Evolutionary conservation across 75 land plant species (phyloP), one percentile per base, ranked within the genome.

Genomic region (Picea sitchensis): DNA sequence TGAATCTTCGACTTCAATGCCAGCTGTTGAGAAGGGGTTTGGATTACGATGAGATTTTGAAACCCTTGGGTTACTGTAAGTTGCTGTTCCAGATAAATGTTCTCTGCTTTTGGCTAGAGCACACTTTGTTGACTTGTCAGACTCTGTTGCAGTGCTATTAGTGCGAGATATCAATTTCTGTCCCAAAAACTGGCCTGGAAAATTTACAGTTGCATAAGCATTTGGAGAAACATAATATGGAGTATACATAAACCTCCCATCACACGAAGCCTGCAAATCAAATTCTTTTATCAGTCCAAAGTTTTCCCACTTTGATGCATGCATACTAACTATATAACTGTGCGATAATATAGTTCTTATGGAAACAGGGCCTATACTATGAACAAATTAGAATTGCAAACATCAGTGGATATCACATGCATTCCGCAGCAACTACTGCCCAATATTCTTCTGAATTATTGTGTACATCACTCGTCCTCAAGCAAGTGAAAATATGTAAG

Each of bases 141-240:
- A 67, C 44, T 67, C 71, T 14, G 71, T 67, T 67, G 71, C 71
- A 68, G 72, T 38, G 14, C 72, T 38, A 38, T 68, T 68, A 32
- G 14, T 68, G 72, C 47, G 17, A 68, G 72, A 68, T 41, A 36
- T 68, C 72, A 68, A 31, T 36, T 36, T 68, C 72, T 68, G 72
- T 68, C 72, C 72, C 72, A 68, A 36, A 68, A 68, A 38, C 72
- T 68, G 72, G 17, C 72, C 72, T 68, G 72, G 72, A 68, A 34
- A 68, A 36, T 18, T 68, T 36, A 68, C 72, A 15, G 8, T 17
- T 5, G 47, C 17, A 17, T 68, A 68, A 34, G 17, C 72, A 38
- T 68, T 38, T 1, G 72, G 72, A 68, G 72, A 68, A 68, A 68
- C 72, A 68, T 68, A 68, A 68, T 68, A 68, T 36, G 72, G 72